Conservation (phyloP, 768 basidiomycete genomes). For the Panaeolus papilionaceus region DNA sequence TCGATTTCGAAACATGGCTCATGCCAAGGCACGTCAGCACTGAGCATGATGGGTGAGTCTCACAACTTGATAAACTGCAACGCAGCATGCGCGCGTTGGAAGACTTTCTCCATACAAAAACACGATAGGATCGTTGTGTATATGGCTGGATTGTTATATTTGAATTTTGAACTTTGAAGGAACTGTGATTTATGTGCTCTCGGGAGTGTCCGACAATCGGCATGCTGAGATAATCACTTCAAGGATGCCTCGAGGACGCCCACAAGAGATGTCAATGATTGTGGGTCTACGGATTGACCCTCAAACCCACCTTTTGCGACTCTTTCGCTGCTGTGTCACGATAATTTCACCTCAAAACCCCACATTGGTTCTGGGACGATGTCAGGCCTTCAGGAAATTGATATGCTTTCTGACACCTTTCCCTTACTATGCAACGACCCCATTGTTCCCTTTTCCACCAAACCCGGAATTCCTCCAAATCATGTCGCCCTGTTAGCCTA, state of each 20-base stretch:
- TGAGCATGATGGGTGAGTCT: too few species aligned
- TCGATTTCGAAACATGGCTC: too few species aligned
- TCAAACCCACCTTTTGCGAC: background rate
- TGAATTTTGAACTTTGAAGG: background rate
- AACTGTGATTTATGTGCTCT: background rate
- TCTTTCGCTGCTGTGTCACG: background rate
- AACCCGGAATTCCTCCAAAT: constrained; percentile 6
- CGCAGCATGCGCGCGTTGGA: too few species aligned
- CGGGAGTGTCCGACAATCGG: background rate
- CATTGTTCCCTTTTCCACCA: background rate
- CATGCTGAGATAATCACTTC: constrained; percentile 14
- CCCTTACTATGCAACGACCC: background rate
- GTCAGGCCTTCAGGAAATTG: background rate
- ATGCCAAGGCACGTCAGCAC: too few species aligned
- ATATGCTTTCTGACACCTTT: background rate
- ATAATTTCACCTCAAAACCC: background rate
- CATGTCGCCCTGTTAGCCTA: background rate
- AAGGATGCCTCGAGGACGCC: constrained; percentile 2
- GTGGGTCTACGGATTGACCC: constrained; percentile 3
- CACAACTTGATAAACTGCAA: too few species aligned
- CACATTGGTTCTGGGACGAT: background rate
- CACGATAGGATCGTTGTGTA: too few species aligned
- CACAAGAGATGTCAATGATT: background rate
- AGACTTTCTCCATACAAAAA: too few species aligned
- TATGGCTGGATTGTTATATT: too few species aligned